A percentile compares a stretch with the other conserved stretches of the same genome.
phyloP scores from a whole-genome alignment of 2,329 filamentous ascomycete species.

The Botrytis fragariae region DNA sequence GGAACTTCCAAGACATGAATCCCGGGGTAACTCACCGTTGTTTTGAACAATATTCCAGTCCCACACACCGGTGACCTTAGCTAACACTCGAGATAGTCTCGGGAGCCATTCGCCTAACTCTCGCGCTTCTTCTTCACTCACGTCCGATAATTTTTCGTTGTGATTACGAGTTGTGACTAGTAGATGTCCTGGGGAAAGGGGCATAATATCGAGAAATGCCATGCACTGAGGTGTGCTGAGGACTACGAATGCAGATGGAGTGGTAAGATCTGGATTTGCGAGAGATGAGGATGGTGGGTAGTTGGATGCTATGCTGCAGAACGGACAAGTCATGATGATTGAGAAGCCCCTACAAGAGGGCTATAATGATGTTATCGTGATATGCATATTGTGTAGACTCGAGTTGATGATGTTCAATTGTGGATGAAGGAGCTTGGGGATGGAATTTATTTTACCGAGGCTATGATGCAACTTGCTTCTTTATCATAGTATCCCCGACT shows the following conservation, averaged over 20 bases:
- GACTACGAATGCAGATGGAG: slow-evolving; percentile 56
- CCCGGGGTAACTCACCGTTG: slow-evolving; percentile 57
- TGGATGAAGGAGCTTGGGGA: slow-evolving; percentile 11
- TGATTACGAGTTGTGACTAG: slow-evolving; percentile 78
- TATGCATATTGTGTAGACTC: slow-evolving; percentile 22
- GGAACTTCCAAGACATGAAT: slow-evolving; percentile 5
- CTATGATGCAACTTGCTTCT: slow-evolving; percentile 10
- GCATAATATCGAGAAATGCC: slow-evolving; percentile 92
- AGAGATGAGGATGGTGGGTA: slow-evolving; percentile 47
- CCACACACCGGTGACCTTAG: slow-evolving; percentile 63
- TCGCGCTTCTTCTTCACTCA: slow-evolving; percentile 59
- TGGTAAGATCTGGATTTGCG: slow-evolving; percentile 41
- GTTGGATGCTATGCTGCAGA: slow-evolving; percentile 56
- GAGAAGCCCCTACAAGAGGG: slow-evolving; percentile 14
- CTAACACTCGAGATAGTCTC: slow-evolving; percentile 68
- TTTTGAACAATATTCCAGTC: slow-evolving; percentile 99
- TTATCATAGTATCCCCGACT: not conserved
- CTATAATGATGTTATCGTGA: slow-evolving; percentile 21
- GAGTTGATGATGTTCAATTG: not conserved
- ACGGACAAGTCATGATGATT: slow-evolving; percentile 49
- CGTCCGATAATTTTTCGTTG: slow-evolving; percentile 72
- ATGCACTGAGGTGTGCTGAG: slow-evolving; percentile 75
- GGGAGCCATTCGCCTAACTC: slow-evolving; percentile 69
- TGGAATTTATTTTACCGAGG: slow-evolving; percentile 16
- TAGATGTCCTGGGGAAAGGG: slow-evolving; percentile 78